Base-by-base conservation (phyloP, 441 rosid species). In the Pelargonium australe region DNA sequence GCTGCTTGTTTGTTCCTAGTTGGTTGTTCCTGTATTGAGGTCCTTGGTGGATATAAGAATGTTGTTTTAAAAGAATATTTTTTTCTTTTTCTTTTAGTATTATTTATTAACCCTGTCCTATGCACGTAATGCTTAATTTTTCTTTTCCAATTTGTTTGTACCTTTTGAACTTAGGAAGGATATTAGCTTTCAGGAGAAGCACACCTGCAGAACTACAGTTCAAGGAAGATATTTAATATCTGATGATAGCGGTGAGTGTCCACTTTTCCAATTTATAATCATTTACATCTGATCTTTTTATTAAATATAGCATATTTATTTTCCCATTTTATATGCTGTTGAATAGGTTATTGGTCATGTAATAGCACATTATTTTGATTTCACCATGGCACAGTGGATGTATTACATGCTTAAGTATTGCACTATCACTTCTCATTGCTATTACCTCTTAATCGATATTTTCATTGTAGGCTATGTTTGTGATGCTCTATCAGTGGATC, bases 161-260 rank as follows among this genome's bases (percentile, higher is more conserved):
- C 7, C 71, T 70, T 68, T 68, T 66, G 51, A 47, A 69, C 47
- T 5, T 68, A 89, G 96, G 91, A 87, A 79, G 49, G 93, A 87
- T 64, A 76, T 79, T 55, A 87, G 89, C 20, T 85, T 91, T 72
- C 83, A 67, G 51, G 89, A 83, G 41, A 78, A 68, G 17, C 80
- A 62, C 9, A 76, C 72, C 62, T 89, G 99, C 71, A 89, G 86
- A 79, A 88, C 78, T 74, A 94, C 99, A 14, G 84, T 90, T n/a
- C 96, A 88, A 77, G 99, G 97, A 72, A 94, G 96, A 80, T 87
- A 82, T 34, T 63, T 91, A 66, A 79, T 89, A 20, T 89, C 97
- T 3, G 99, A 91, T 79, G 94, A 94, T 71, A 87, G 79, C 37
- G 97, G 97, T 89, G 64, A 75, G 84, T 37, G 7, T 16, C 72